A percentile compares a stretch with the other conserved stretches of the same genome.
Conservation (phyloP, 1,139 yeast genomes). For the Yamadazyma friedrichii region DNA sequence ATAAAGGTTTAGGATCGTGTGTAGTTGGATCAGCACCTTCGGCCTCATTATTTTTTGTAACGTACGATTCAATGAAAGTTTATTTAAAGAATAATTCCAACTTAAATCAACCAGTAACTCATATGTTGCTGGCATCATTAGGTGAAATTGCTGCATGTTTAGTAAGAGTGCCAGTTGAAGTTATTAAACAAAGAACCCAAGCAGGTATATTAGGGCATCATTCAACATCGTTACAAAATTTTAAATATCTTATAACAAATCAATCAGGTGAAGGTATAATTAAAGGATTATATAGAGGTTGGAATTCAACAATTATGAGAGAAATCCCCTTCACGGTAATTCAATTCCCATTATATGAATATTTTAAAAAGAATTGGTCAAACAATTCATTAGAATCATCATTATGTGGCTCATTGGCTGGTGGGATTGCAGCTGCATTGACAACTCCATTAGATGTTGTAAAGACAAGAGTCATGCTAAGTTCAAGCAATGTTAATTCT, state of each 20-base stretch:
- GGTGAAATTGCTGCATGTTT: conserved; percentile 94
- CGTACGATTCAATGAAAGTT: conserved; percentile 77
- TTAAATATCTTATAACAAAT: conserved; percentile 54
- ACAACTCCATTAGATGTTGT: conserved; percentile 94
- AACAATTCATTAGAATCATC: conserved; percentile 39
- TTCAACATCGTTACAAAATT: conserved; percentile 66
- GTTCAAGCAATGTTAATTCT: conserved; percentile 49
- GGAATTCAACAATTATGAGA: conserved; percentile 86
- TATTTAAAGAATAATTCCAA: conserved; percentile 9
- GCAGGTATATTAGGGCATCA: conserved; percentile 49
- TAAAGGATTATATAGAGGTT: conserved; percentile 85
- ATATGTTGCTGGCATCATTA: conserved; percentile 82
- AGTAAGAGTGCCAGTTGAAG: conserved; percentile 96
- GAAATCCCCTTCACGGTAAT: conserved; percentile 95
- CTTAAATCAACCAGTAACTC: conserved; percentile 32
- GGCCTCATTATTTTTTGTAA: conserved; percentile 84
- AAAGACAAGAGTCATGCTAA: conserved; percentile 88
- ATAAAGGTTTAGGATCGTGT: conserved; percentile 89
- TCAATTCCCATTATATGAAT: conserved; percentile 92
- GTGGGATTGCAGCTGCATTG: conserved; percentile 89
- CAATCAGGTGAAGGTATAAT: conserved; percentile 74
- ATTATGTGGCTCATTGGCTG: conserved; percentile 90
- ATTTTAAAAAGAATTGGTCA: conserved; percentile 59
- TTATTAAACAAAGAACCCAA: conserved; percentile 92
- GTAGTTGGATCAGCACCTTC: conserved; percentile 94